Base-by-base conservation (phyloP, 768 basidiomycete genomes). In the Auriculariales sp. region DNA sequence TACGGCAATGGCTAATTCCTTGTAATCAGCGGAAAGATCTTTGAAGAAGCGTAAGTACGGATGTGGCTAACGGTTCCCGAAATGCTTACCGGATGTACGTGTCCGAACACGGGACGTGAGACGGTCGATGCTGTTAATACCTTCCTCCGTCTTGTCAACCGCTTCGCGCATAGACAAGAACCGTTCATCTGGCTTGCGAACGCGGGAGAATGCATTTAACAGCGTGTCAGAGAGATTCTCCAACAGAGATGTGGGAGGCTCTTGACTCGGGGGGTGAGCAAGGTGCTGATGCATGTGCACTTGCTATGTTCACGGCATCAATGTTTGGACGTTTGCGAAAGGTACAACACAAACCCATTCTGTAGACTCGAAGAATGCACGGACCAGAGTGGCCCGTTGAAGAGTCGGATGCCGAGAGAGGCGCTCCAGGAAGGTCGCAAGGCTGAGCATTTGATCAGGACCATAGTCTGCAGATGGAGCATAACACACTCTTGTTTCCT, bases 11-110 rank as follows among this genome's bases (percentile, higher is more conserved):
- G 95, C 92, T 55, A 98, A 71, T 66, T 97, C 95, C 62, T 97
- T 91, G 65, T 99, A 99, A 71, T 99, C 95, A 55, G 80, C 80
- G 53, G 91, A 86, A 45, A 99, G 79, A 75, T 99, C 95, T 95
- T 82, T 77, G 56, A 53, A 57, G 55, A 61, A 55, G 55, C 62
- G 58, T 58, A 52, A 55, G 55, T 54, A 42, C 30, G 57, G 48
- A 52, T 56, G 51, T 54, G 42, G 42, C 49, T 53, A 56, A 47
- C 5, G 28, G 19, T 25, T 2, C 3, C 7, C 7, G 33, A 28
- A 6, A 52, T 55, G 74, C 84, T 79, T 67, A 95, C 93, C 93
- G 63, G 81, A 87, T 55, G 88, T 81, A 59, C 94, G 75, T 51
- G 75, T 77, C 58, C 89, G 78, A 30, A 83, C 71, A 33, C 92